These are phyloP conservation scores for Hymenoscyphus infarciens DNA, from an alignment of 2,329 filamentous ascomycete genomes.

Conservation along the genomic window DNA sequence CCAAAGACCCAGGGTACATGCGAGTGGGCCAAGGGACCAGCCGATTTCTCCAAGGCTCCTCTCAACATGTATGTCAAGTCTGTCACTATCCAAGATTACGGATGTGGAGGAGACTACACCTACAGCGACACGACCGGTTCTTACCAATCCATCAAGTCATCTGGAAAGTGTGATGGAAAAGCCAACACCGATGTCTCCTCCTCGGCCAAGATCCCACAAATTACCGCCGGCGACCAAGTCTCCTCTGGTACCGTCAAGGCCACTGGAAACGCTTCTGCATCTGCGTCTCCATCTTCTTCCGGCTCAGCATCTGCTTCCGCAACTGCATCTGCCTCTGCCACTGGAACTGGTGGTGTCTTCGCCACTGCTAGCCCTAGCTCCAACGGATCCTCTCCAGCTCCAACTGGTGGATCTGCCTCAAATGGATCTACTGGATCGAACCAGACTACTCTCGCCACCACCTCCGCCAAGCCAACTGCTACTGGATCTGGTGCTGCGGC, in stretches of 20 bases:
- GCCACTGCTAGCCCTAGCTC: neutral
- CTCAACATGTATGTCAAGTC: constrained; percentile 50
- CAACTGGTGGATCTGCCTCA: neutral
- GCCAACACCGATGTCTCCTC: constrained; percentile 11
- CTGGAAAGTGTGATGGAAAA: constrained; percentile 24
- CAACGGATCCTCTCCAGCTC: neutral
- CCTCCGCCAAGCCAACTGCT: neutral
- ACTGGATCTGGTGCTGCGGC: neutral
- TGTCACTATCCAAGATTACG: constrained; percentile 48
- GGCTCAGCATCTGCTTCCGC: neutral
- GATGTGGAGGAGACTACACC: constrained; percentile 47
- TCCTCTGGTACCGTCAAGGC: constrained; percentile 8
- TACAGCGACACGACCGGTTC: constrained; percentile 47
- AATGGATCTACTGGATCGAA: neutral
- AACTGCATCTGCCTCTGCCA: neutral
- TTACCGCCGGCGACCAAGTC: constrained; percentile 12
- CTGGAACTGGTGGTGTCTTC: neutral
- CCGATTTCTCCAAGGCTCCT: constrained; percentile 43
- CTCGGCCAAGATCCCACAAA: constrained; percentile 13
- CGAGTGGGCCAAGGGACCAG: constrained; percentile 62
- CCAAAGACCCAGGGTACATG: constrained; percentile 54
- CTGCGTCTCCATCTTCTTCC: neutral
- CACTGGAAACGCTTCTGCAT: constrained; percentile 7
- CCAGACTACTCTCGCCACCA: constrained; percentile 1
- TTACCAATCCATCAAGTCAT: constrained; percentile 45